Evolutionary conservation across 1,284 basidiomycete genomes (phyloP).

Genomic region (Moniliella sp.): DNA sequence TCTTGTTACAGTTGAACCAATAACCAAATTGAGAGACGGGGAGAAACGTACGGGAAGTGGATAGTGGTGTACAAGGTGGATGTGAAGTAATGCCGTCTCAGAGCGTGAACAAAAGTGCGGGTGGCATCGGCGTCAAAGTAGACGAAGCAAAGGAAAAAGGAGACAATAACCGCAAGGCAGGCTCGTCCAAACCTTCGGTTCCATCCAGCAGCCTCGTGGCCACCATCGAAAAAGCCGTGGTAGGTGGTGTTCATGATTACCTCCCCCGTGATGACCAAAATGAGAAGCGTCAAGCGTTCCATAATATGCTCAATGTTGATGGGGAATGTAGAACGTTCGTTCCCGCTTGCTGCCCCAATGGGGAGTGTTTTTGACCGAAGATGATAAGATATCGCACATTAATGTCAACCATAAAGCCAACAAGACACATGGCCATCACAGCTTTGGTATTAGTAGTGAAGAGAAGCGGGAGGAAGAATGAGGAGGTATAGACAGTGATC

Average conservation of each 20-base stretch:
- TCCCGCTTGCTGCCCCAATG: constrained; percentile 8
- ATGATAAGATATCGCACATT: constrained; percentile 12
- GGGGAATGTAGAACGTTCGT: constrained; percentile 16
- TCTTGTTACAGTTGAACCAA: no score
- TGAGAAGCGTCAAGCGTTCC: constrained; percentile 18
- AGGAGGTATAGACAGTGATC: constrained; percentile 9
- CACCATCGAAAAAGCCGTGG: no score
- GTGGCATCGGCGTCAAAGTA: constrained; percentile 15
- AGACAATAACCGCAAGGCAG: constrained; percentile 14
- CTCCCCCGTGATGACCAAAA: constrained; percentile 23
- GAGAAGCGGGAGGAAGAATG: constrained; percentile 19
- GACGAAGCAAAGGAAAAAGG: constrained; percentile 26
- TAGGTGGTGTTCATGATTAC: constrained; percentile 18
- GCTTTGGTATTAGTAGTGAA: constrained; percentile 6
- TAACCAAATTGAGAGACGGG: no score
- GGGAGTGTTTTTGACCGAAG: constrained; percentile 8
- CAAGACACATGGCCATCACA: constrained; percentile 12
- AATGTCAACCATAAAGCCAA: constrained; percentile 16
- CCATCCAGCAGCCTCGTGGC: no score
- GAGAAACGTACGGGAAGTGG: constrained; percentile 31
- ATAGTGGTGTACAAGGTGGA: constrained; percentile 20
- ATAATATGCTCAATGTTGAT: constrained; percentile 16
- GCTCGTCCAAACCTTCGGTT: constrained; percentile 20
- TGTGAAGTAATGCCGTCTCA: constrained; percentile 23
- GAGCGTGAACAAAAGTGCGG: constrained; percentile 27